Base-by-base conservation (phyloP, 306 rosid species). In the Vigna nakashimae region DNA sequence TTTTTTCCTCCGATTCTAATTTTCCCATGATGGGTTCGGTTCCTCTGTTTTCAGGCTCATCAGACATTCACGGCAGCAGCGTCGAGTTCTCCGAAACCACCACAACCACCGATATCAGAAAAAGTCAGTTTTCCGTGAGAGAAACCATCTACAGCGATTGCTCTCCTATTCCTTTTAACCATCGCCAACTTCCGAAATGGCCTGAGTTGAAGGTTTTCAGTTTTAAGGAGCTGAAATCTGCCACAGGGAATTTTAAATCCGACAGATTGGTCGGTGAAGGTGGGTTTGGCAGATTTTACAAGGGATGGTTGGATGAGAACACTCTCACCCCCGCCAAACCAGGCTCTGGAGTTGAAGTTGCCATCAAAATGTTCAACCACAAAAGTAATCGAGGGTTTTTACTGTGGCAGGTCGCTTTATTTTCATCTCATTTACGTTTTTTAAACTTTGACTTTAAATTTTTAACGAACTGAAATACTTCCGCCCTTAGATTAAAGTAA, bases 211-310 rank as follows among this genome's bases (percentile, higher is more conserved):
- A 84, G 80, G 89, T 73, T 14, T 94, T 89, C 89, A 85, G 69
- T 28, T 84, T 82, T 30, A 64, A 75, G 2, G 97, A 94, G 22
- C 2, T 94, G 83, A 92, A 80, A 80, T 64, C 89, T 2, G 91
- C 93, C 0, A 80, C 98, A 0, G 89, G 62, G 83, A 85, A 80
- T 56, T 94, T 94, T 90, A 94, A 79, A 66, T 6, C 86, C 0
- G 95, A 89, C 53, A 24, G 82, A 26, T 79, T 92, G 72, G 80
- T 92, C 1, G 98, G 98, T 17, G 93, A 89, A 59, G 98, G 98
- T 22, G 98, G 97, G 1, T 94, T 94, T 65, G 98, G 98, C 14
- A 87, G 46, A 82, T 97, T 94, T 24, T 92, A 84, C 81, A 94
- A 83, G 38, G 97, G 96, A n/a, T 92, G 97, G 97, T 82, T 94